Percentiles rank a stretch among this genome's conserved stretches.
Evolutionary conservation across 2,329 filamentous ascomycete genomes (phyloP).

Genomic region (Xylariaceae sp.): DNA sequence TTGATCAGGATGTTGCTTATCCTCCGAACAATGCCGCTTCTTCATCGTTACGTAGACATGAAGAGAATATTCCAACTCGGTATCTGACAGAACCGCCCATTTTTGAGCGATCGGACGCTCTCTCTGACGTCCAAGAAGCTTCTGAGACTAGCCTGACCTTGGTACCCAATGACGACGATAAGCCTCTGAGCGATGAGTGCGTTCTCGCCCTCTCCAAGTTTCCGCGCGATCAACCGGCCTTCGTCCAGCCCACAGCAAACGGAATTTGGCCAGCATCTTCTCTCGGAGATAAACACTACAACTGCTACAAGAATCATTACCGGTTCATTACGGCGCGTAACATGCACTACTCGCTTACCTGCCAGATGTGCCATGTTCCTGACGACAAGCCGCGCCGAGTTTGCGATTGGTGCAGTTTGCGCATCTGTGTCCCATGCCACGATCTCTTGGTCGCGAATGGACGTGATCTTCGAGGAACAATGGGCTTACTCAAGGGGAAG

Average conservation of each 20-base stretch:
- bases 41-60: too few relatives aligned
- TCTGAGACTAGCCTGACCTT: constrained; percentile 1
- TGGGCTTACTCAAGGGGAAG: constrained; percentile 33
- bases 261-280: constrained; percentile 37
- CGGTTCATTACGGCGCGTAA: constrained; percentile 50
- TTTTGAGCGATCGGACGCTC: background rate
- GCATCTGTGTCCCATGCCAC: constrained; percentile 50
- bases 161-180: background rate
- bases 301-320: constrained; percentile 48
- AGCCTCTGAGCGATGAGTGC: constrained; percentile 6
- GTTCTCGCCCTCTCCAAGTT: constrained; percentile 23
- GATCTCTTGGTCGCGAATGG: constrained; percentile 40
- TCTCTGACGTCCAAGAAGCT: constrained; percentile 19
- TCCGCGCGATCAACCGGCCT: constrained; percentile 15
- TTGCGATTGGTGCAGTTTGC: constrained; percentile 50
- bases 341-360: constrained; percentile 49
- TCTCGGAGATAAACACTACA: constrained; percentile 39
- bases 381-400: constrained; percentile 45
- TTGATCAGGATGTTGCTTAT: too few relatives aligned
- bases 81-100: too few relatives aligned
- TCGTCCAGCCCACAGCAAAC: constrained; percentile 8
- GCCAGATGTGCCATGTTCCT: constrained; percentile 49
- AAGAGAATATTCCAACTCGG: too few relatives aligned
- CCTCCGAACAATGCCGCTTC: too few relatives aligned
- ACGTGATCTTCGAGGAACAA: constrained; percentile 42